Percentiles rank a stretch among this genome's conserved stretches.
Conservation (phyloP, 1,284 basidiomycete species). For the Cutaneotrichosporon dermatis region DNA sequence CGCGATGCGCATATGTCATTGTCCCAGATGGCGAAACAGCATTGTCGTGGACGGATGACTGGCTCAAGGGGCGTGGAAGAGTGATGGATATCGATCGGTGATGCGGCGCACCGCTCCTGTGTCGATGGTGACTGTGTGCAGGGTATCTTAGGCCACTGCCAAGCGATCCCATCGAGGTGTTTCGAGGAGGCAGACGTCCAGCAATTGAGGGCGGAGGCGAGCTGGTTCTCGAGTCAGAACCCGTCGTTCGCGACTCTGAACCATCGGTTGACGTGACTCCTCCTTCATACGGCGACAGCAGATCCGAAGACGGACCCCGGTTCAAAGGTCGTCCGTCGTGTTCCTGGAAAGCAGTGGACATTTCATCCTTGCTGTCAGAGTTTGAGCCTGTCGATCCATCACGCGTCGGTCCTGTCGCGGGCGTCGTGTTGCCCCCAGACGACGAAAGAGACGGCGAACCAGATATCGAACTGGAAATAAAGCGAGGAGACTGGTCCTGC, state of each 20-base stretch:
- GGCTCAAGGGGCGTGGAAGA: slow-evolving; percentile 14
- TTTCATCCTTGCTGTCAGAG: neutral
- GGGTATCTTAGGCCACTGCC: neutral
- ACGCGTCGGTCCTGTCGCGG: neutral
- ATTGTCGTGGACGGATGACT: neutral
- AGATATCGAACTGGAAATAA: slow-evolving; percentile 15
- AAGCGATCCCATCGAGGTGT: neutral
- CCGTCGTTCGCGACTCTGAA: slow-evolving; percentile 10
- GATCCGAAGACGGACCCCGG: slow-evolving; percentile 5
- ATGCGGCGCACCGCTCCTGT: slow-evolving; percentile 14
- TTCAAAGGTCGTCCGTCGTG: neutral
- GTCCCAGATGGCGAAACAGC: neutral
- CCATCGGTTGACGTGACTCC: neutral
- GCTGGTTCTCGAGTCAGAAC: slow-evolving; percentile 9
- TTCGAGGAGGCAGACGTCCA: slow-evolving; percentile 2
- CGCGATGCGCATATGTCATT: neutral
- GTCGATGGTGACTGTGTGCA: neutral
- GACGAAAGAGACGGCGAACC: slow-evolving; percentile 28
- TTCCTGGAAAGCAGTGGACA: neutral
- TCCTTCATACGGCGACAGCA: slow-evolving; percentile 7
- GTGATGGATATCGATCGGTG: slow-evolving; percentile 8
- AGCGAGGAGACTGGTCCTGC: slow-evolving; percentile 30
- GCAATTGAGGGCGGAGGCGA: slow-evolving; percentile 13
- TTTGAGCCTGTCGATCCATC: slow-evolving; percentile 9
- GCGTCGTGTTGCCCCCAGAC: slow-evolving; percentile 23